phyloP scores from a whole-genome alignment of 2,329 filamentous ascomycete genomes.

The Xylariomycetidae sp. region DNA sequence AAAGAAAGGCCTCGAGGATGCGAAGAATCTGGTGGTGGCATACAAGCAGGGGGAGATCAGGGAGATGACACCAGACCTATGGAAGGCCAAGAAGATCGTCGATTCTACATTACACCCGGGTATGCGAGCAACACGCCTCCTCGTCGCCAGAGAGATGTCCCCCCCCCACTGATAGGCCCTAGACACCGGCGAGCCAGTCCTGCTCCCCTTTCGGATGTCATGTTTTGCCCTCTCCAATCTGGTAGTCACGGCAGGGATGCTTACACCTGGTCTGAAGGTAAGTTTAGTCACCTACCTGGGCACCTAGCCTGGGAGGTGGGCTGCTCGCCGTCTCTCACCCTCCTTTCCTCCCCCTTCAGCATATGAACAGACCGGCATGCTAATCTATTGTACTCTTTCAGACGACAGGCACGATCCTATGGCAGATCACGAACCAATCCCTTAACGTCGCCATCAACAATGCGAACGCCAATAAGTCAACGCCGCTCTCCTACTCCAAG shows the following conservation, averaged over 20 bases:
- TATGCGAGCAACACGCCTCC: conserved; percentile 44
- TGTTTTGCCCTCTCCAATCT: conserved; percentile 91
- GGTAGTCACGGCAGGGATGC: conserved; percentile 93
- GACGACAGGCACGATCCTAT: conserved; percentile 81
- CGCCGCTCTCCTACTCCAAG: conserved; percentile 73
- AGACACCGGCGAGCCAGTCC: conserved; percentile 91
- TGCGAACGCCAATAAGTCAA: conserved; percentile 97
- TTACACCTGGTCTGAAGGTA: conserved; percentile 79
- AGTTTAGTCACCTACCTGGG: conserved; percentile 22
- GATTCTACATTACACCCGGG: conserved; percentile 95
- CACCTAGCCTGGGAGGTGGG: too few relatives aligned
- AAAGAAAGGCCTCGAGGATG: conserved; percentile 71
- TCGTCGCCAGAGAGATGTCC: too few relatives aligned
- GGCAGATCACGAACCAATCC: conserved; percentile 96
- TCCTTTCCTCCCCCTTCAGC: too few relatives aligned
- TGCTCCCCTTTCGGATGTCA: conserved; percentile 97
- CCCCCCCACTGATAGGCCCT: too few relatives aligned
- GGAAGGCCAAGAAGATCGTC: conserved; percentile 94
- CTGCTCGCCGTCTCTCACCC: too few relatives aligned
- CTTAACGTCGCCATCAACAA: conserved; percentile 98
- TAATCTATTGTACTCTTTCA: conserved; percentile 26
- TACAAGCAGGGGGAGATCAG: conserved; percentile 82
- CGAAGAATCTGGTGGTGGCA: conserved; percentile 72
- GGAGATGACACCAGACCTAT: conserved; percentile 84
- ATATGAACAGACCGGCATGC: background rate